Evolutionary conservation across 192 early-diverging fungal genomes (phyloP).

Genomic region (Umbelopsis isabellina): DNA sequence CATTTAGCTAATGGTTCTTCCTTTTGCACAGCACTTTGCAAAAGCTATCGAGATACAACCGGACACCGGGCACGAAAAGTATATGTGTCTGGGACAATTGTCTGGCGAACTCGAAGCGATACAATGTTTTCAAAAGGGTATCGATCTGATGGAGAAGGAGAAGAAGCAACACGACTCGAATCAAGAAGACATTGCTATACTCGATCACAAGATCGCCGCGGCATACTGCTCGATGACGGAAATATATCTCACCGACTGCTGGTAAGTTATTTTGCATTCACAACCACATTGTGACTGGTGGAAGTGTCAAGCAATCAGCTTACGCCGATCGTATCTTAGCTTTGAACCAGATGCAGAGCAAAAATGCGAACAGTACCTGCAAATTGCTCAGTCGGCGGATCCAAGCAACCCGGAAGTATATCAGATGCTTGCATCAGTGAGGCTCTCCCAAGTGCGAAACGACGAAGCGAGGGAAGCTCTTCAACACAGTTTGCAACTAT

Average conservation of each 20-base stretch:
- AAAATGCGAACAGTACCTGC: conserved; percentile 75
- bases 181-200: conserved; percentile 46
- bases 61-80: conserved; percentile 72
- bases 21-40: conserved; percentile 53
- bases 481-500: conserved; percentile 69
- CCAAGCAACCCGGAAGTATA: conserved; percentile 82
- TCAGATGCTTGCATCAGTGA: conserved; percentile 88
- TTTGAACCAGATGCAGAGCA: conserved; percentile 91
- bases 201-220: conserved; percentile 72
- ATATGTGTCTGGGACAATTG: conserved; percentile 88
- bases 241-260: conserved; percentile 97
- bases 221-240: conserved; percentile 95
- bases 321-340: conserved; percentile 36
- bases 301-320: too few relatives aligned
- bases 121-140: conserved; percentile 70
- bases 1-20: not conserved
- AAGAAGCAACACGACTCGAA: conserved; percentile 40
- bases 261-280: conserved; percentile 56
- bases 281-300: not conserved
- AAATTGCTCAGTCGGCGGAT: conserved; percentile 68
- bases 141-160: conserved; percentile 66
- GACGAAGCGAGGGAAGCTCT: conserved; percentile 79
- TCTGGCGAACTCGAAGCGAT: conserved; percentile 68
- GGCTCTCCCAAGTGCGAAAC: conserved; percentile 80
- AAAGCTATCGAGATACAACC: conserved; percentile 72